These are phyloP conservation scores for Chenopodium suecicum DNA, from an alignment of 148 eudicot species.

Conservation along the genomic window DNA sequence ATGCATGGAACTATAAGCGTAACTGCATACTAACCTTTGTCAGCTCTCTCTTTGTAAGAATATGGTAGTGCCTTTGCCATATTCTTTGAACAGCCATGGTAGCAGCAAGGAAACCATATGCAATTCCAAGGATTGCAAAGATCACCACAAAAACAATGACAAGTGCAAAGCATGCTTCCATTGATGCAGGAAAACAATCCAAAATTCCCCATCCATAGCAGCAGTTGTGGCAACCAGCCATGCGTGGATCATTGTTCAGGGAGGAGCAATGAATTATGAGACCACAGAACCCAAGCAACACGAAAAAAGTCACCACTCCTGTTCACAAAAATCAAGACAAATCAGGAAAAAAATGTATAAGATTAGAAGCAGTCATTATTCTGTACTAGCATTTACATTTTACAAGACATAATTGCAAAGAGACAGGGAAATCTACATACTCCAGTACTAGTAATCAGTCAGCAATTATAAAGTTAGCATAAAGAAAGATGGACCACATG, in stretches of 20 bases:
- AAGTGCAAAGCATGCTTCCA: slow-evolving; percentile 82
- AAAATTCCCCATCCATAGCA: slow-evolving; percentile 87
- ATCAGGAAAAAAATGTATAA: not conserved
- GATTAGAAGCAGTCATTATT: not conserved
- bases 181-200: slow-evolving; percentile 85
- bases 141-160: slow-evolving; percentile 74
- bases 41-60: slow-evolving; percentile 86
- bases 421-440: not conserved
- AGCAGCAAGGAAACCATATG: slow-evolving; percentile 86
- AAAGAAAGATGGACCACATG: not conserved
- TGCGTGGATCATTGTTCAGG: slow-evolving; percentile 60
- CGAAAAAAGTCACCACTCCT: slow-evolving; percentile 84
- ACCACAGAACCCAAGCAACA: slow-evolving; percentile 80
- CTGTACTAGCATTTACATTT: not conserved
- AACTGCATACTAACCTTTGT: slow-evolving; percentile 55
- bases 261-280: slow-evolving; percentile 75
- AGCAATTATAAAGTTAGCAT: not conserved
- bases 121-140: slow-evolving; percentile 86
- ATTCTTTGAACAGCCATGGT: slow-evolving; percentile 87
- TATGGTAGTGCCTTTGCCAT: slow-evolving; percentile 97
- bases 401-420: not conserved
- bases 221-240: slow-evolving; percentile 90
- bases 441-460: not conserved
- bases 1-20: not conserved
- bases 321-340: slow-evolving; percentile 8